Base-by-base conservation (phyloP, 192 early-diverging fungal genomes). In the Coemansia sp. region DNA sequence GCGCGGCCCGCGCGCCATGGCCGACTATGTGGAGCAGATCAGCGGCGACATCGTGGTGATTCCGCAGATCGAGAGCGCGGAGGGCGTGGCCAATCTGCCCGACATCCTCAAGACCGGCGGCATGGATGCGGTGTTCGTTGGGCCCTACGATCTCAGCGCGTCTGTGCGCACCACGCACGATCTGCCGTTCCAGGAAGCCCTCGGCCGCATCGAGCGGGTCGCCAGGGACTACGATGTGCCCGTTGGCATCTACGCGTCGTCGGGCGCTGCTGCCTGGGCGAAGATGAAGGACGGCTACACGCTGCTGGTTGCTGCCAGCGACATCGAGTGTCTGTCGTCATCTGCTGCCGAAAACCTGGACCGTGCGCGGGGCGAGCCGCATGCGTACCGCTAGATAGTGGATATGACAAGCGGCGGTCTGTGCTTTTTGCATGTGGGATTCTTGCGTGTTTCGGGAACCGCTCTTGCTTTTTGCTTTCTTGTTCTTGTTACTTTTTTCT, bases 51-150 rank as follows among this genome's bases (percentile, higher is more conserved):
- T 84, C 4, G 32, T 84, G 60, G 73, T 84, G 43, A 84, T 84
- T 49, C 81, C 81, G 23, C 76, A 84, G 73, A 84, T 84, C 18
- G 81, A 79, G 64, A 72, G 70, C n/a, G 70, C 68, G 6, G 76
- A 84, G 61, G 81, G 68, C 13, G 81, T 64, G 11, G 44, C 26
- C 2, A 84, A 84, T 54, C 58, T 84, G 69, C 49, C 67, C 9
- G 61, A 40, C 48, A 84, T 84, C 39, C 67, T 84, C 23, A 68
- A 67, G 45, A 57, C 48, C 0, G 73, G 73, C 38, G 77, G 76
- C n/a, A 56, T 70, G 64, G 81, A 84, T 50, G 81, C 81, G 4
- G 47, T 79, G 3, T 84, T 84, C 63, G 71, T 84, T 3, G 73
- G 77, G 0, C 76, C 76, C 9, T 73, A 79, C 48, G 74, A 72